phyloP scores from a whole-genome alignment of 139 green algal genomes.

The Chlorella sorokiniana region DNA sequence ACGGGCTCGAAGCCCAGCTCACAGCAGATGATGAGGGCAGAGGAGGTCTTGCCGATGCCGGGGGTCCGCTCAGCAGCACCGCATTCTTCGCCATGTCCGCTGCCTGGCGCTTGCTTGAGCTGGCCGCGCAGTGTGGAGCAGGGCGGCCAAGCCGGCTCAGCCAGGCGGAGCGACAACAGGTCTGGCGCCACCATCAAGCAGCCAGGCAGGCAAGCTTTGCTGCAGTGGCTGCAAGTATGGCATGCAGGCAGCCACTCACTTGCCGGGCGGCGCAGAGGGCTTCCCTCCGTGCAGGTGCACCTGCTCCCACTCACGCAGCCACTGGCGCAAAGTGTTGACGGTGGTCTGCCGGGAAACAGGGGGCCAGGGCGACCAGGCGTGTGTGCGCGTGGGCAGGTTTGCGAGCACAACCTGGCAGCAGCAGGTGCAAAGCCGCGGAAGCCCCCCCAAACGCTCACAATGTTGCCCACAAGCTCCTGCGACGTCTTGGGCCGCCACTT shows the following conservation, averaged over 20 bases:
- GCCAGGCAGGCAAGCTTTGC: too few species aligned
- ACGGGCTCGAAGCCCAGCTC: conserved; percentile 78
- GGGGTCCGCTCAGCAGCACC: conserved; percentile 90
- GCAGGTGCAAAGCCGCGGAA: not conserved
- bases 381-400: too few species aligned
- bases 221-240: too few species aligned
- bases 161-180: too few species aligned
- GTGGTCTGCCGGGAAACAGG: not conserved
- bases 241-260: not conserved
- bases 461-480: conserved; percentile 92
- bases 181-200: too few species aligned
- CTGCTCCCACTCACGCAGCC: conserved; percentile 56
- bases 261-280: conserved; percentile 6
- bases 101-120: not conserved
- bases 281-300: conserved; percentile 68
- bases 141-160: too few species aligned
- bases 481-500: conserved; percentile 84
- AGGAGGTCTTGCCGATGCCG: conserved; percentile 84
- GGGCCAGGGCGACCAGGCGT: too few species aligned
- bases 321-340: conserved; percentile 22
- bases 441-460: not conserved
- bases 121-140: too few species aligned
- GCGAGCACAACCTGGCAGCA: not conserved
- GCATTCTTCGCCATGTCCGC: conserved; percentile 89
- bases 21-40: conserved; percentile 51